A percentile compares a stretch with the other conserved stretches of the same genome.
These are phyloP conservation scores for Perilla frutescens DNA, from an alignment of 257 asterid genomes.

Conservation along the genomic window DNA sequence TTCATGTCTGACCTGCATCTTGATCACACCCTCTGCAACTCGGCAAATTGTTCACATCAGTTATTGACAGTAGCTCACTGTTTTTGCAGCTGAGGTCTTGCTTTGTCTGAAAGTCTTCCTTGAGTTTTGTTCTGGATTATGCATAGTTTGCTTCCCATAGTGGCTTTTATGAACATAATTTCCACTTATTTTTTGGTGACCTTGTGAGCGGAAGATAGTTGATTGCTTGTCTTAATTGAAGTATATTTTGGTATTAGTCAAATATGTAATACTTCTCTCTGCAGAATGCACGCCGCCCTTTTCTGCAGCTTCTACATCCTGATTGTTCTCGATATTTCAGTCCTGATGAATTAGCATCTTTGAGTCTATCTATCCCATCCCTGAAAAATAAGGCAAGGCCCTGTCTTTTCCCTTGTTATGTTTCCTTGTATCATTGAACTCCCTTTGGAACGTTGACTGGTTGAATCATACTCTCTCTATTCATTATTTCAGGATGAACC, in stretches of 20 bases:
- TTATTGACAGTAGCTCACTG: neutral
- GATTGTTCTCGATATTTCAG: conserved; percentile 72
- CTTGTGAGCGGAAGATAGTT: neutral
- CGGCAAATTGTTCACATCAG: neutral
- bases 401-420: neutral
- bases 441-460: conserved; percentile 17
- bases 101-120: neutral
- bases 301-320: conserved; percentile 91
- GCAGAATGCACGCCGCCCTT: conserved; percentile 77
- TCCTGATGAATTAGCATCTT: conserved; percentile 66
- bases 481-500: conserved; percentile 46
- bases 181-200: neutral
- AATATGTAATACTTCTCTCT: conserved; percentile 12
- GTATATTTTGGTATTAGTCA: neutral
- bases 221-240: neutral
- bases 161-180: neutral
- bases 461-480: conserved; percentile 24
- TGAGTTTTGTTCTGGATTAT: neutral
- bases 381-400: conserved; percentile 58
- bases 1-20: neutral
- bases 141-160: neutral
- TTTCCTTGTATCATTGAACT: conserved; percentile 11
- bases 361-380: conserved; percentile 67
- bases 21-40: neutral
- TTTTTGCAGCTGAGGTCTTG: neutral